These are phyloP conservation scores for Trichoderma atroviride DNA, from an alignment of 2,329 filamentous ascomycete species.

Conservation along the genomic window DNA sequence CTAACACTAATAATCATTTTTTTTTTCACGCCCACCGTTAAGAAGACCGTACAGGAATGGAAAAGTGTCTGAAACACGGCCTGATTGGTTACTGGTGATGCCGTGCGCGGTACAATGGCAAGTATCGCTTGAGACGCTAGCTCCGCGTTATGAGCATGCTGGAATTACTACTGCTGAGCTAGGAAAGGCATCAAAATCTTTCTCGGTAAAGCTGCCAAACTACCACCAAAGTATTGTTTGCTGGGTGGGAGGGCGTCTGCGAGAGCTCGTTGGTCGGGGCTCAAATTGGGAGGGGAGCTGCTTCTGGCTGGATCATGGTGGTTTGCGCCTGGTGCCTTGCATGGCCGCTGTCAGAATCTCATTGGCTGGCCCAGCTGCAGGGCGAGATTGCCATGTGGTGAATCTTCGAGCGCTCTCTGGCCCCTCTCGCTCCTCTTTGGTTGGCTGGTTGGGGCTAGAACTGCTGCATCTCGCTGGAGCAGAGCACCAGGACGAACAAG, in stretches of 20 bases:
- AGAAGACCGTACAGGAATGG: neutral
- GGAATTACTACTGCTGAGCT: neutral
- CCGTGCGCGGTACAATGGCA: neutral
- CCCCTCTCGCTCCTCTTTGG: neutral
- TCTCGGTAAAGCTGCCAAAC: neutral
- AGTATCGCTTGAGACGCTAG: neutral
- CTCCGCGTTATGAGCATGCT: neutral
- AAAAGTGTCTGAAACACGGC: constrained; percentile 17
- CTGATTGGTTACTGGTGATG: neutral
- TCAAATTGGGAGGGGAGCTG: neutral
- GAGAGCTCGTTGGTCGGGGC: constrained; percentile 14
- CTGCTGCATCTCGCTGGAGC: neutral
- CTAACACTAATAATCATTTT: neutral
- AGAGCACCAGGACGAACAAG: neutral
- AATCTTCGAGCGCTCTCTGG: neutral
- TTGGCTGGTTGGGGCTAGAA: neutral
- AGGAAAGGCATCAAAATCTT: neutral
- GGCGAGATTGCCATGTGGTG: constrained; percentile 25
- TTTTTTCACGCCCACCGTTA: neutral
- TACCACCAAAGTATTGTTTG: neutral
- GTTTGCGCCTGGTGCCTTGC: constrained; percentile 24
- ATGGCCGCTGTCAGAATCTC: constrained; percentile 19
- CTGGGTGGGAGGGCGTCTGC: constrained; percentile 12
- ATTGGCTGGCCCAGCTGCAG: constrained; percentile 20
- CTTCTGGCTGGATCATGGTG: constrained; percentile 2